A percentile compares a stretch with the other conserved stretches of the same genome.
These are phyloP conservation scores for Sarocladiaceae sp. DNA, from an alignment of 2,329 filamentous ascomycete genomes.

Conservation along the genomic window DNA sequence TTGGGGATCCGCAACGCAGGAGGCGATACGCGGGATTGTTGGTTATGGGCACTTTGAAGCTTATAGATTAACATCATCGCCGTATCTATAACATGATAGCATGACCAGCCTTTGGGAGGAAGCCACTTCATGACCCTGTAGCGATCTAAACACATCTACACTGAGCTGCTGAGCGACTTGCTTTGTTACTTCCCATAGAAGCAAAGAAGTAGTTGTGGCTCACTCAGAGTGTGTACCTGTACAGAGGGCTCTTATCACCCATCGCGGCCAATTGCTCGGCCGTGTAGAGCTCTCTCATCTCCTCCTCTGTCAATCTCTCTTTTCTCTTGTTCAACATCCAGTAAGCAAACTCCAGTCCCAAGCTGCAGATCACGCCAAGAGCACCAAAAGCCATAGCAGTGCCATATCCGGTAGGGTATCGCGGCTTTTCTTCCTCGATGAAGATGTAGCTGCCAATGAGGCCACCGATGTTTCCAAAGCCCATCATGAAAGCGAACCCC, in stretches of 20 bases:
- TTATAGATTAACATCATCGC: too few species aligned
- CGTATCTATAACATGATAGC: too few species aligned
- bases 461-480: conserved; percentile 6
- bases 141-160: too few species aligned
- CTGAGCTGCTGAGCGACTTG: too few species aligned
- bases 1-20: too few species aligned
- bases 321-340: conserved; percentile 16
- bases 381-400: conserved; percentile 11
- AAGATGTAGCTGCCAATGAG: conserved; percentile 13
- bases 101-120: too few species aligned
- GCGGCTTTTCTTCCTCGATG: conserved; percentile 13
- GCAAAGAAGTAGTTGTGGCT: too few species aligned
- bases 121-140: too few species aligned
- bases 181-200: too few species aligned
- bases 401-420: conserved; percentile 13
- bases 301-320: conserved; percentile 16
- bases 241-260: conserved; percentile 22
- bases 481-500: conserved; percentile 23
- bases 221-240: conserved; percentile 14
- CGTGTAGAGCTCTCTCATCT: conserved; percentile 18
- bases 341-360: conserved; percentile 13
- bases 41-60: too few species aligned
- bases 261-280: conserved; percentile 19
- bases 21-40: too few species aligned
- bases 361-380: conserved; percentile 12